Evolutionary conservation across 148 eudicot species (phyloP), one percentile per base, ranked within the genome.

Genomic region (Heliosperma pusillum): DNA sequence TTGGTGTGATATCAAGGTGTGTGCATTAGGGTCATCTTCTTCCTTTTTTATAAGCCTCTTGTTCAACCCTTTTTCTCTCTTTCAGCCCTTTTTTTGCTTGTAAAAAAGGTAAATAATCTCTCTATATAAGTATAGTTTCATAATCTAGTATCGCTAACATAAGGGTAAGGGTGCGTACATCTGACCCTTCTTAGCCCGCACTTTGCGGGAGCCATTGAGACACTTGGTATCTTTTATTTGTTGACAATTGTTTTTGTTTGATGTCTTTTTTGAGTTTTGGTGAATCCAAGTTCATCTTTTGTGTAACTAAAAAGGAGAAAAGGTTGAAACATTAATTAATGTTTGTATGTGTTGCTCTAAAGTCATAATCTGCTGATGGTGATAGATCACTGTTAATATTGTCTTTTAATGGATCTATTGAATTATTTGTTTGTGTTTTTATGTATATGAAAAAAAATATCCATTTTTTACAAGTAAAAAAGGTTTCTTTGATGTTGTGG

Each of bases 291-390:
- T 69, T 74, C 67, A 74, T 24, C 53, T 7, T 36, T 62, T 64
- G 22, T 68, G 25, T 7, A 5, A 52, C 30, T 70, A 29, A 69
- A 69, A 74, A 74, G 60, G 66, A 40, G 62, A 60, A 79, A 78
- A 62, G 70, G 12, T 76, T 80, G 76, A 33, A 42, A 2, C 68
- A 71, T 68, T 55, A 8, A 20, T 59, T 55, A n/a, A 63, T 52
- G 1, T 40, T 22, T 3, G 19, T 16, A 15, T 24, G 40, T 25
- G 55, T 10, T 66, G 52, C 50, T 67, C 47, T 42, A n/a, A 12
- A 22, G 8, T 40, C 40, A 64, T 57, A 57, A 57, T 72, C 56
- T 58, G 42, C n/a, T 80, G 83, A 71, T 80, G 76, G 55, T 80
- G 78, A 70, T 66, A 2, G 66, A 7, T 12, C 11, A 62, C 3